phyloP scores from a whole-genome alignment of 257 asterid species.

The Jaltomata sinuosa region DNA sequence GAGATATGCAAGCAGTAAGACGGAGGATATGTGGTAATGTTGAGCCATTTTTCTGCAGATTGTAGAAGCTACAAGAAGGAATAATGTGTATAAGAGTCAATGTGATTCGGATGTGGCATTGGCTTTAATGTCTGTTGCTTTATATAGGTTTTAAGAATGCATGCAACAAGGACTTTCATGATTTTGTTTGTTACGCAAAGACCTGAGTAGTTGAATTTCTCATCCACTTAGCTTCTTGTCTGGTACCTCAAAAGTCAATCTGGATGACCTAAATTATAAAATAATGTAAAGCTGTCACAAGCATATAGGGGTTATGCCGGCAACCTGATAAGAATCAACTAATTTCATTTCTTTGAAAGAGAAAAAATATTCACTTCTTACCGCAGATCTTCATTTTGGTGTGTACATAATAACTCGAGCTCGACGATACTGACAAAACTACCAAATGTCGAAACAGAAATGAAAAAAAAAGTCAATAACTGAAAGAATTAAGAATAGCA shows the following conservation, averaged over 20 bases:
- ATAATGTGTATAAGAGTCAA: background rate
- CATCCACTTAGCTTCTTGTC: conserved; percentile 1
- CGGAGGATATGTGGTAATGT: background rate
- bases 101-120: background rate
- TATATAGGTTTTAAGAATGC: conserved; percentile 12
- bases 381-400: background rate
- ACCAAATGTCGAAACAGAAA: background rate
- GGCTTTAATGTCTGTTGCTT: background rate
- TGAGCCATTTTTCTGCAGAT: background rate
- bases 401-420: background rate
- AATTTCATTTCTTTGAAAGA: background rate
- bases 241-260: background rate
- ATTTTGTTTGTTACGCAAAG: conserved; percentile 8
- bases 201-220: conserved; percentile 18
- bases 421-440: background rate
- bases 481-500: background rate
- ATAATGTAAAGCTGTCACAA: background rate
- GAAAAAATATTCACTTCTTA: background rate
- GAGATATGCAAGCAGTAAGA: background rate
- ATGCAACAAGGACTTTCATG: background rate
- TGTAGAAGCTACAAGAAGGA: background rate
- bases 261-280: background rate
- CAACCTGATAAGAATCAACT: background rate
- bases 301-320: background rate
- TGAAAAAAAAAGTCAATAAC: background rate